Base-by-base conservation (phyloP, 345 rosid genomes). In the Brassica cretica region DNA sequence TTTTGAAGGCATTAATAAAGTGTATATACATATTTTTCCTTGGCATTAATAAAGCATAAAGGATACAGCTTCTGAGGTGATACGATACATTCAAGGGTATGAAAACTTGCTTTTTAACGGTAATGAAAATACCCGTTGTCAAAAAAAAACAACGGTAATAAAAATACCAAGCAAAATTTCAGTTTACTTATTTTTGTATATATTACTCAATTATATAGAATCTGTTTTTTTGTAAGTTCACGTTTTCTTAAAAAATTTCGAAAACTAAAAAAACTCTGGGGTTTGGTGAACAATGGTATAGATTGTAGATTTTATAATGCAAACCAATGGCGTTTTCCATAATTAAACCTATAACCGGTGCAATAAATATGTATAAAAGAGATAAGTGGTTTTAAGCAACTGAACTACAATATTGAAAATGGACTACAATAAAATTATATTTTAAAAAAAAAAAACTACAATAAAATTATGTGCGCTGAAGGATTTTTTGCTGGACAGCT, bases 401-500 rank as follows among this genome's bases (percentile, higher is more conserved):
- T 51, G 64, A 29, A 49, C 24, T 15, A 27, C 5, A 5, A 49
- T 46, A 41, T 10, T 41, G 49, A 41, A 41, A 41, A 41, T 55
- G 65, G 19, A 56, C 29, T 19, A 70, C 35, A 62, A 5, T 66
- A 53, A 70, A 68, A 41, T 10, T 55, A 60, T 6, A 27, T 27
- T 27, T 27, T 3, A 2, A 27, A 27, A 27, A 27, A 27, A 25
- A 27, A 27, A 27, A 30, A 37, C 29, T 19, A 70, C 35, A 62
- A 5, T 66, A 53, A 70, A 68, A 41, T 10, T 55, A 60, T 6
- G 29, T 25, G 27, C 70, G 67, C 21, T 39, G 66, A 53, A 58
- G 49, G 14, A 53, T 14, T 74, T 67, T 35, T 35, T 55, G 69
- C 21, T 64, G 76, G 71, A 71, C 67, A 53, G 24, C 60, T 4